Base-by-base conservation (phyloP, 2,329 filamentous ascomycete genomes). In the Spiromastix sp. region DNA sequence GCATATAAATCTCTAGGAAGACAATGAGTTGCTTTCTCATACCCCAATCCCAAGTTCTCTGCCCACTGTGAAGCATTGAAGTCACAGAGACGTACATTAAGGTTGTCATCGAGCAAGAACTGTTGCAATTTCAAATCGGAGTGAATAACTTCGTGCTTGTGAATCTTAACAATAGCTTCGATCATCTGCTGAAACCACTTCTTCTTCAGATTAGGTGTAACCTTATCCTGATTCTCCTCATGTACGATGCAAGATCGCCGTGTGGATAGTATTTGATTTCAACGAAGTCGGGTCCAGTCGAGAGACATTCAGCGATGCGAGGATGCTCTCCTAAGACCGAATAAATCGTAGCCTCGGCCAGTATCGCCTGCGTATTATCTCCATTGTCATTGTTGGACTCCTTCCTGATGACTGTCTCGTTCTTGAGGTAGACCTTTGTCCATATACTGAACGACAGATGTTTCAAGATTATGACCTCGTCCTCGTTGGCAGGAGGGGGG, bases 111-210 rank as follows among this genome's bases (percentile, higher is more conserved):
- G 10, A 46, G 20, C 19, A 46, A 42, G 16, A 47, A 41, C 28
- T 49, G 41, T 3, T 39, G 37, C 3, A 46, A 30, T 5, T 34
- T 41, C 11, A 58, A 40, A 31, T 48, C 50, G 18, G 43, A 50
- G 32, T 49, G 43, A 20, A 47, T 47, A 3, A 49, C 31, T 12
- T 35, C 40, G 34, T 36, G 17, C 10, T 15, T 22, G 29, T 50
- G 42, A n/a, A 48, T 46, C 13, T 42, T 12, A 19, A 17, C 32
- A 12, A 47, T 21, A 2, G 42, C 46, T 31, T 49, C 44, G 4
- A 49, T 36, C 11, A 46, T 44, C 34, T 49, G 46, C 21, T 24
- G 22, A 10, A 13, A 11, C 9, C n/a, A 29, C 16, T 15, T 29
- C 5, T 13, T 15, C n/a, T 1, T 11, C n/a, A 2, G 1, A n/a